phyloP scores from a whole-genome alignment of 1,139 yeast genomes.

The Taiozyma onychis region DNA sequence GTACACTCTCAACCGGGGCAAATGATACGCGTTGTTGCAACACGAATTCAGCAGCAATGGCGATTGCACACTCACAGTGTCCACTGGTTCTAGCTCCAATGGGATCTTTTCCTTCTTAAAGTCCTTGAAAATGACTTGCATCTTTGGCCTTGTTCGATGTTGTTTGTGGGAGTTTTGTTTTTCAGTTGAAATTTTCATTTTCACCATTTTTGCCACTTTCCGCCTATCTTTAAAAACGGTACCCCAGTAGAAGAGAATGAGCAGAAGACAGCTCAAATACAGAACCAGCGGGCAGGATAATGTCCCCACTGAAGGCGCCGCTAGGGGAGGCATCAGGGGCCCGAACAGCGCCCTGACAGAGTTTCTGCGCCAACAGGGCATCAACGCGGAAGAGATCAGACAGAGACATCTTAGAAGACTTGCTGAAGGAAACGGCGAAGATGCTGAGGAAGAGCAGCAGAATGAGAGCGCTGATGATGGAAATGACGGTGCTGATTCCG shows the following conservation, averaged over 20 bases:
- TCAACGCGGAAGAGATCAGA: conserved; percentile 74
- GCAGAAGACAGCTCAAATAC: conserved; percentile 23
- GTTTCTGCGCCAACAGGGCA: conserved; percentile 77
- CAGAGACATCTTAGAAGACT: conserved; percentile 43
- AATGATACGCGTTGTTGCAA: neutral
- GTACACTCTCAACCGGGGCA: conserved; percentile 5
- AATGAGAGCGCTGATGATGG: conserved; percentile 20
- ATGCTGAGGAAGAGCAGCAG: conserved; percentile 5
- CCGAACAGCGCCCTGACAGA: conserved; percentile 79
- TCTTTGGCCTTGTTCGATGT: conserved; percentile 23
- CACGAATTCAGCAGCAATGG: neutral
- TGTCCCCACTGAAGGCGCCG: conserved; percentile 25
- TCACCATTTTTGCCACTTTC: conserved; percentile 2
- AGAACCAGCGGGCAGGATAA: conserved; percentile 8
- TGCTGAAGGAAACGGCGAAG: conserved; percentile 23
- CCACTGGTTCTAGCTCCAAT: conserved; percentile 66
- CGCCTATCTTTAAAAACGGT: too few species aligned
- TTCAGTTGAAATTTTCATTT: neutral
- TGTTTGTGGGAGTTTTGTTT: neutral
- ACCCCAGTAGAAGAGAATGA: conserved; percentile 11
- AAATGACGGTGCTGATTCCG: conserved; percentile 10
- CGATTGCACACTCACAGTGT: conserved; percentile 45
- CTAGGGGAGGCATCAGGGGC: conserved; percentile 52
- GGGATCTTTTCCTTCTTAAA: conserved; percentile 88
- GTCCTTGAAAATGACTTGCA: conserved; percentile 86